phyloP scores from a whole-genome alignment of 2,329 filamentous ascomycete genomes.

The Xylaria arbuscula region DNA sequence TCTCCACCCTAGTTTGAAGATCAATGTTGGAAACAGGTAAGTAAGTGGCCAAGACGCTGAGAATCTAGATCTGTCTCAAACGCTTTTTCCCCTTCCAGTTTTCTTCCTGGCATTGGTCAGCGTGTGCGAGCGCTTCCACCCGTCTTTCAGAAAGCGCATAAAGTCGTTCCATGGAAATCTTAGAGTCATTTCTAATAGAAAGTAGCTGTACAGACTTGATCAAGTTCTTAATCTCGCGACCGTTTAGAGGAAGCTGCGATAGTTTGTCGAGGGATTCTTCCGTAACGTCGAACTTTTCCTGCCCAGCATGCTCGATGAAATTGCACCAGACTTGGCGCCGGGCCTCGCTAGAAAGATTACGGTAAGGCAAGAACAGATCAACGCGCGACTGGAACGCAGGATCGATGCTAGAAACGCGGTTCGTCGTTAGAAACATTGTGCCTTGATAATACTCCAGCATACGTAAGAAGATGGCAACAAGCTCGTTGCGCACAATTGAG shows the following conservation, averaged over 20 bases:
- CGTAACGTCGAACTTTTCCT: slow-evolving; percentile 48
- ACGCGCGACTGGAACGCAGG: slow-evolving; percentile 54
- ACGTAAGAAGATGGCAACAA: slow-evolving; percentile 49
- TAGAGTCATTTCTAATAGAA: slow-evolving; percentile 46
- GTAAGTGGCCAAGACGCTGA: no score
- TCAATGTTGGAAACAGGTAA: no score
- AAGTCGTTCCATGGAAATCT: slow-evolving; percentile 47
- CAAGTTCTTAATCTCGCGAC: slow-evolving; percentile 64
- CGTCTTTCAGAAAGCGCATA: slow-evolving; percentile 51
- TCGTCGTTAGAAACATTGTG: slow-evolving; percentile 54
- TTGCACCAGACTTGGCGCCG: slow-evolving; percentile 53
- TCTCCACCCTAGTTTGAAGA: no score
- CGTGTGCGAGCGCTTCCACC: slow-evolving; percentile 35
- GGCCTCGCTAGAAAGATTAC: slow-evolving; percentile 45
- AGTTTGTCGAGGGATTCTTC: slow-evolving; percentile 52
- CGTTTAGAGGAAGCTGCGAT: slow-evolving; percentile 57
- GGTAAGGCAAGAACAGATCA: slow-evolving; percentile 51
- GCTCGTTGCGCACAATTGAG: slow-evolving; percentile 54
- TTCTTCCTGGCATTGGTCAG: no score
- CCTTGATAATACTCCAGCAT: slow-evolving; percentile 52
- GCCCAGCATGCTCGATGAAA: slow-evolving; percentile 50
- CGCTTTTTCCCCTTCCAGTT: no score
- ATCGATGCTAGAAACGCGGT: slow-evolving; percentile 52
- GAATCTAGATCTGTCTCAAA: no score
- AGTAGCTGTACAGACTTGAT: slow-evolving; percentile 56